Percentiles rank a stretch among this genome's conserved stretches.
phyloP scores from a whole-genome alignment of 257 asterid species.

The Ballota nigra region DNA sequence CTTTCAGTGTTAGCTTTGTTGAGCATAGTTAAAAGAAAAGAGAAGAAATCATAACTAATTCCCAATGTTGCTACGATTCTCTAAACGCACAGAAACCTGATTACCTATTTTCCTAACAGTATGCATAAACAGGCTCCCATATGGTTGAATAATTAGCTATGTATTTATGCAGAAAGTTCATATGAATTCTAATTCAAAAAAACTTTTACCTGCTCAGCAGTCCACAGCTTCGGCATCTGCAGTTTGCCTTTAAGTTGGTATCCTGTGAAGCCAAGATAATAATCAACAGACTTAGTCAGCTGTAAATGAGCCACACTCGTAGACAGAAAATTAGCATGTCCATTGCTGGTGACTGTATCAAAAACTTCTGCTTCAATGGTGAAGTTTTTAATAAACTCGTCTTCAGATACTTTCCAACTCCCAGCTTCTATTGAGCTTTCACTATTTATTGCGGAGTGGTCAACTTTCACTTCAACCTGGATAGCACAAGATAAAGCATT shows the following conservation, averaged over 20 bases:
- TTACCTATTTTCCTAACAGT: background rate
- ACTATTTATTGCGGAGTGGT: conserved; percentile 47
- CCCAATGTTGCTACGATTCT: conserved; percentile 7
- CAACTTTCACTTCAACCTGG: conserved; percentile 89
- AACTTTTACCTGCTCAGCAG: conserved; percentile 78
- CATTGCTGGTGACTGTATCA: conserved; percentile 51
- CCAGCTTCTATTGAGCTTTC: conserved; percentile 50
- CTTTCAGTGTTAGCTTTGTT: too few relatives aligned
- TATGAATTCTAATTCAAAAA: conserved; percentile 17
- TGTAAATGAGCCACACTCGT: conserved; percentile 53
- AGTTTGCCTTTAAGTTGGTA: conserved; percentile 66
- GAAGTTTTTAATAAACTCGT: conserved; percentile 44
- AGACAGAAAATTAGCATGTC: conserved; percentile 46
- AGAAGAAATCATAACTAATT: background rate
- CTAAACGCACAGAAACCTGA: background rate
- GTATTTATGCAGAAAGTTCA: conserved; percentile 12
- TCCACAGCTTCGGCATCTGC: conserved; percentile 83
- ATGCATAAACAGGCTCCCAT: background rate
- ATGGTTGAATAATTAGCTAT: background rate
- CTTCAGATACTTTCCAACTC: conserved; percentile 42
- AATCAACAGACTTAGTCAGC: conserved; percentile 48
- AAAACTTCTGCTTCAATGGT: conserved; percentile 79
- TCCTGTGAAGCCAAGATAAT: conserved; percentile 71
- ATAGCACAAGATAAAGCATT: conserved; percentile 17
- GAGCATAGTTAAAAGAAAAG: too few relatives aligned